Evolutionary conservation across 1,284 basidiomycete genomes (phyloP).

Genomic region (Tilletia caries): DNA sequence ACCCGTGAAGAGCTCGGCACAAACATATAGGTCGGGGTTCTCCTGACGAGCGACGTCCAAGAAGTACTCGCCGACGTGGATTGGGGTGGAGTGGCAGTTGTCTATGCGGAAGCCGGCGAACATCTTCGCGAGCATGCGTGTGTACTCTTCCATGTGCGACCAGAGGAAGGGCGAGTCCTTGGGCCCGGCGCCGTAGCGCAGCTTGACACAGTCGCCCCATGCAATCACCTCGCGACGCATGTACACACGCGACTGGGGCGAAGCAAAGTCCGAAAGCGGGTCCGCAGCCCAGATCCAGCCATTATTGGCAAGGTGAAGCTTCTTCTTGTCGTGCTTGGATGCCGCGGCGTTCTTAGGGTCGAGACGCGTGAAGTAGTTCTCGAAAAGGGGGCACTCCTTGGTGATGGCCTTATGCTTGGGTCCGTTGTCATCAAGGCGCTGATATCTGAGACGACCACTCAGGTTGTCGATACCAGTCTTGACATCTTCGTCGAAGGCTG

Average conservation of each 20-base stretch:
- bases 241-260: constrained; percentile 92
- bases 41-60: constrained; percentile 83
- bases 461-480: constrained; percentile 41
- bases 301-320: constrained; percentile 82
- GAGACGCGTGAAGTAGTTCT: constrained; percentile 46
- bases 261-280: constrained; percentile 89
- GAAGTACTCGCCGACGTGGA: constrained; percentile 85
- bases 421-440: constrained; percentile 37
- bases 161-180: constrained; percentile 87
- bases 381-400: constrained; percentile 33
- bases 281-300: constrained; percentile 99
- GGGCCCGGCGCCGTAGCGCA: constrained; percentile 68
- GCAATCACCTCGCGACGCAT: constrained; percentile 91
- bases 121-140: constrained; percentile 68
- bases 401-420: constrained; percentile 42
- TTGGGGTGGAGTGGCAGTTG: constrained; percentile 95
- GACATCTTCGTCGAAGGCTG: constrained; percentile 40
- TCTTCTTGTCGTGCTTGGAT: constrained; percentile 63
- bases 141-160: constrained; percentile 75
- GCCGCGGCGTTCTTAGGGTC: constrained; percentile 36
- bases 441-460: constrained; percentile 38
- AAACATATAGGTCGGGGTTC: constrained; percentile 89
- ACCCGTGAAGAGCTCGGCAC: constrained; percentile 94
- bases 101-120: constrained; percentile 97
- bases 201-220: constrained; percentile 96